phyloP scores from a whole-genome alignment of 805 yeast genomes.

The Candida oleophila region DNA sequence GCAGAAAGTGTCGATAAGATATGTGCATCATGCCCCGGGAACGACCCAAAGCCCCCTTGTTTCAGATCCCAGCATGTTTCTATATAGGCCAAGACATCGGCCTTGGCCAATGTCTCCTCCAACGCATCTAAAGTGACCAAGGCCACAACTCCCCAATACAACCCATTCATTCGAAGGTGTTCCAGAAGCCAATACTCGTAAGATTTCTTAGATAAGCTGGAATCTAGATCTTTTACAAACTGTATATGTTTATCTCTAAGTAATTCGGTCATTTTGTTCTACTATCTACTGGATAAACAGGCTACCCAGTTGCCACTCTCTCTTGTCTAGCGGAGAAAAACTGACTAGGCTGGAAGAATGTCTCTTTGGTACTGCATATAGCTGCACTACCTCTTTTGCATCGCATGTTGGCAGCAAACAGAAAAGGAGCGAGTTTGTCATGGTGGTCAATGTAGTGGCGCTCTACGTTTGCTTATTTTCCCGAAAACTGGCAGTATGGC shows the following conservation, averaged over 20 bases:
- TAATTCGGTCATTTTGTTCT: not conserved
- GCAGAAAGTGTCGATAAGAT: conserved; percentile 82
- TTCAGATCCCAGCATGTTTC: conserved; percentile 57
- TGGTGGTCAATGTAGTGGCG: not conserved
- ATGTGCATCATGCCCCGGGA: conserved; percentile 88
- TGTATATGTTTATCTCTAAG: conserved; percentile 30
- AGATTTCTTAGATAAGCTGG: conserved; percentile 39
- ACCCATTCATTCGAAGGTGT: conserved; percentile 85
- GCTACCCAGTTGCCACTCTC: not conserved
- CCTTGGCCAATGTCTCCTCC: conserved; percentile 53
- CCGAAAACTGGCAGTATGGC: not conserved
- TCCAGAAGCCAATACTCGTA: conserved; percentile 87
- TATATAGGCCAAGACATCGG: conserved; percentile 69
- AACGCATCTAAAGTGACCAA: conserved; percentile 56
- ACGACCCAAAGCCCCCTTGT: conserved; percentile 86
- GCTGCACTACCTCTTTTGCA: too few species aligned
- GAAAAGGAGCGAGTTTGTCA: not conserved
- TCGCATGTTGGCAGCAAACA: too few species aligned
- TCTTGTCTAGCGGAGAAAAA: not conserved
- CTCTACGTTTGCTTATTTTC: not conserved
- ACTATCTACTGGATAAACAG: not conserved
- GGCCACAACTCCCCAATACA: conserved; percentile 93
- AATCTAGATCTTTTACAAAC: conserved; percentile 36
- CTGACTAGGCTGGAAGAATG: not conserved
- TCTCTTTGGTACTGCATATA: not conserved